Evolutionary conservation across 2,329 filamentous ascomycete genomes (phyloP), one percentile per base, ranked within the genome.

Genomic region (Furcasterigmium sp.): DNA sequence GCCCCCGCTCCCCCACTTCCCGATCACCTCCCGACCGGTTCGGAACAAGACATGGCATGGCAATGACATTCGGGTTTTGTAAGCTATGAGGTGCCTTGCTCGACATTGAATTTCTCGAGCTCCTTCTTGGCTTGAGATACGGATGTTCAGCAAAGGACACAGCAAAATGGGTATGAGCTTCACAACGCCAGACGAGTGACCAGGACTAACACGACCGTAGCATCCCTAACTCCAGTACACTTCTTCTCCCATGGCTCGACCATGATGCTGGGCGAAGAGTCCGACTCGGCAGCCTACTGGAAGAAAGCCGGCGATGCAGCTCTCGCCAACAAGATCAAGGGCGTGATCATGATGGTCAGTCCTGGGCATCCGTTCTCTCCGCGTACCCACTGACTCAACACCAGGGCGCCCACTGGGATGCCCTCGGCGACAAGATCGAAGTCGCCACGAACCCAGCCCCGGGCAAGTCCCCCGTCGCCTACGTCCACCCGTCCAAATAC

Each of bases 241-340:
- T 78, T 84, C 62, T 85, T 85, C 61, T 83, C 80, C 3, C 82
- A 85, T 72, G 82, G 82, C 55, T 83, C 80, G 13, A 85, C 81
- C 30, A 84, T 84, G 80, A 85, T 85, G 82, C 63, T 85, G 13
- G 82, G 80, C 28, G 82, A 85, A 54, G 73, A 82, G 51, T 78
- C 74, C 13, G 58, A 65, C 3, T 81, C 79, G 1, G 80, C 80
- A 10, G 68, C 70, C 17, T 85, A 84, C 61, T 85, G 82, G 82
- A 81, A 82, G 56, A 68, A 73, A 48, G 77, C 74, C 51, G 82
- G 82, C 38, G 78, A 84, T 49, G 76, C 77, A 47, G 81, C 81
- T 3, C 69, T 83, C 6, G 71, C 69, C 6, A 62, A 78, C 46
- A 71, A 71, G 13, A 70, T 85, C 58, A 78, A 83, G 58, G 76